Conservation (phyloP, 441 rosid species). For the Lepidium campestre region DNA sequence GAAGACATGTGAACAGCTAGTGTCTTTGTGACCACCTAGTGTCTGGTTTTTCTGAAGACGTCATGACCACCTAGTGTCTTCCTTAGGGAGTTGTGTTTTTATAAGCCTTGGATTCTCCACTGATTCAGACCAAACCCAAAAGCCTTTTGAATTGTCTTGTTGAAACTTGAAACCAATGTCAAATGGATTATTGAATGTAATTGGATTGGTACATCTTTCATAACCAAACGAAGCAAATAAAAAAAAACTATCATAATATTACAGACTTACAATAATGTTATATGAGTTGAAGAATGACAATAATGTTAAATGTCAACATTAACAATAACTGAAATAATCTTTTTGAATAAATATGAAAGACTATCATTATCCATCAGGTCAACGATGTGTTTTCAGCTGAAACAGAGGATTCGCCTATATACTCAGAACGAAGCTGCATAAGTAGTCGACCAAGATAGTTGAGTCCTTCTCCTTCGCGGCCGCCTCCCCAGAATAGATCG, state of each 20-base stretch:
- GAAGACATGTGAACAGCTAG: background rate
- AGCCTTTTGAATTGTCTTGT: background rate
- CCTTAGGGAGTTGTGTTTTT: background rate
- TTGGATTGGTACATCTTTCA: background rate
- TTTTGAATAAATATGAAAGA: background rate
- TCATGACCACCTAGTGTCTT: conserved; percentile 3
- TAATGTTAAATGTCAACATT: background rate
- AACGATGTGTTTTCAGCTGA: conserved; percentile 29
- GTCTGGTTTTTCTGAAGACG: background rate
- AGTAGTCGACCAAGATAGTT: conserved; percentile 82
- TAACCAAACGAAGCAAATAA: background rate
- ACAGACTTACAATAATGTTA: conserved; percentile 11
- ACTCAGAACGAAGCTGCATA: conserved; percentile 81
- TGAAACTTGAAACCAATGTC: background rate
- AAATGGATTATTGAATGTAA: background rate
- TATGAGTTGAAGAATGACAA: background rate
- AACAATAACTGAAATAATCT: background rate
- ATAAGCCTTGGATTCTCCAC: background rate
- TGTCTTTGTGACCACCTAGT: background rate
- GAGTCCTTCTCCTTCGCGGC: conserved; percentile 90
- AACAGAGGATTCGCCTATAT: conserved; percentile 50
- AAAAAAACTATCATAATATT: background rate
- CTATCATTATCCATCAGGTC: background rate
- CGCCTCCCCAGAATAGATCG: conserved; percentile 94
- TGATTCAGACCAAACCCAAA: background rate